Base-by-base conservation (phyloP, 1,139 yeast genomes). In the Yamadazyma triangularis region DNA sequence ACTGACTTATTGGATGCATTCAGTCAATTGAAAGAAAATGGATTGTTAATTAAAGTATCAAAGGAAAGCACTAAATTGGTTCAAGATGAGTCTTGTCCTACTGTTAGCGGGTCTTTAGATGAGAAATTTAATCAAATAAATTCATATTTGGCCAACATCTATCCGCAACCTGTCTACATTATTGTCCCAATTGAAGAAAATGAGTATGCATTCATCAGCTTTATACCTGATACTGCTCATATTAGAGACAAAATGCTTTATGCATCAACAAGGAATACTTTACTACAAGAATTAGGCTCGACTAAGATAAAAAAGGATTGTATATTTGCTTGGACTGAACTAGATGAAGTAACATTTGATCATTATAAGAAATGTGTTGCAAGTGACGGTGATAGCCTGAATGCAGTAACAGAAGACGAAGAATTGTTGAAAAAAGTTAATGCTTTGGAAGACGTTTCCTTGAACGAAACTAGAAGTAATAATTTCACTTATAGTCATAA, bases 231-330 rank as follows among this genome's bases (percentile, higher is more conserved):
- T 53, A 56, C 59, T 29, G 88, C 96, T 9, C 79, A 81, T 6
- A 89, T 91, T 22, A 73, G 89, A 37, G 73, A 76, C 36, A 91
- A 91, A 54, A 91, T 91, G 97, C 68, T 91, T 33, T 93, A 89
- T 56, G 97, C 98, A 3, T 83, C 96, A 2, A 80, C 94, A 13
- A 86, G 86, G 42, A 81, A 77, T 50, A 78, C 93, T 1, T 58
- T 91, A 28, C 59, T 84, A 31, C 74, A 83, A 40, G 79, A 81
- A 39, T 64, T 91, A 31, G 94, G 94, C 2, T 60, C 82, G 4
- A 78, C 74, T 41, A 61, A 69, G 32, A 78, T 88, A 49, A 60
- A 70, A 21, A 71, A 77, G 30, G 56, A 58, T 23, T 49, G 75
- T 53, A 45, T 58, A 51, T 45, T 79, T 60, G 64, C 77, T 58